Evolutionary conservation across 257 asterid species (phyloP).

Genomic region (Solanum sitiens): DNA sequence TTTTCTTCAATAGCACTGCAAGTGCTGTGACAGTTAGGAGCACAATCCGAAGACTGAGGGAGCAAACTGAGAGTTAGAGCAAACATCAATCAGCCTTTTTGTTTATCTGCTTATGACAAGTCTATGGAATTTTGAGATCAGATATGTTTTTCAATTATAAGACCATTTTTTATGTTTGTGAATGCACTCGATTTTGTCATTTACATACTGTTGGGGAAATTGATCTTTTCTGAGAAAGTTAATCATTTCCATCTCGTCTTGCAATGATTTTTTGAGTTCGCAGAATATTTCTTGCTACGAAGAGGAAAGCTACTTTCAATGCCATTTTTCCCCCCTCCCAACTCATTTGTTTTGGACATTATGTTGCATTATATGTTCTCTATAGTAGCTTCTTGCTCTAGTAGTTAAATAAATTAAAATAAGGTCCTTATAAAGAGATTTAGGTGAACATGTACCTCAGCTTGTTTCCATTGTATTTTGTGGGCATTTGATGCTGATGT

Average conservation of each 20-base stretch:
- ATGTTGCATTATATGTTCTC: too few relatives aligned
- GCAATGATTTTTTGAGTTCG: background rate
- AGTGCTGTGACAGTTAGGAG: slow-evolving; percentile 42
- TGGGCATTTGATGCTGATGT: too few relatives aligned
- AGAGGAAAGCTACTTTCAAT: background rate
- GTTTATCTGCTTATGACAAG: background rate
- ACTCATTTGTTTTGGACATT: too few relatives aligned
- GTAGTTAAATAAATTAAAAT: too few relatives aligned
- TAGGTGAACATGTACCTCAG: too few relatives aligned
- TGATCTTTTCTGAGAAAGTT: background rate
- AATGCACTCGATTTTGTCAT: background rate
- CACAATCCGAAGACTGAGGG: slow-evolving; percentile 39
- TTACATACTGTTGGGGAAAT: background rate
- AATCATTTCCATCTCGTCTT: background rate
- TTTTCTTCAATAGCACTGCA: slow-evolving; percentile 25
- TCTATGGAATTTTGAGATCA: background rate
- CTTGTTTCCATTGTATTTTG: too few relatives aligned
- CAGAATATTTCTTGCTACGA: background rate
- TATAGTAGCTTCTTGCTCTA: too few relatives aligned
- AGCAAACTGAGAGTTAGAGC: slow-evolving; percentile 29
- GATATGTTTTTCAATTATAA: background rate
- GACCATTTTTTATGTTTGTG: background rate
- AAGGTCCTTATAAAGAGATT: too few relatives aligned
- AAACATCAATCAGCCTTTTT: background rate
- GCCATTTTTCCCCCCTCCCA: fast-evolving